These are phyloP conservation scores for Yamadazyma taylorii DNA, from an alignment of 1,139 yeast species.

Conservation along the genomic window DNA sequence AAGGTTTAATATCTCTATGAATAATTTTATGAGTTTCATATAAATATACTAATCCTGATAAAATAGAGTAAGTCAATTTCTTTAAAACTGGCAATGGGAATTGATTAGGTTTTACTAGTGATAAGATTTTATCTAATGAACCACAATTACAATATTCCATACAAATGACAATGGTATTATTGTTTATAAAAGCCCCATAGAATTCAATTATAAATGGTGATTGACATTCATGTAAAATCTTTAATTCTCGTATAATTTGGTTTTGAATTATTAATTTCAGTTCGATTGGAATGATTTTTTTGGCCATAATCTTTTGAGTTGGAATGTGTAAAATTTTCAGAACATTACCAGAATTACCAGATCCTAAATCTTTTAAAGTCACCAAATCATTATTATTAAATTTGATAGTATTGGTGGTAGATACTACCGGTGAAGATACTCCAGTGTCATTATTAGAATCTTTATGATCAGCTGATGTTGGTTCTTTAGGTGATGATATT, in stretches of 20 bases:
- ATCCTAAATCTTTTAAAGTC: constrained; percentile 75
- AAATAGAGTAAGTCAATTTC: constrained; percentile 72
- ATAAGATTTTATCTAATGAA: constrained; percentile 78
- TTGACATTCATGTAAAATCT: constrained; percentile 87
- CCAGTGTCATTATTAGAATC: not conserved
- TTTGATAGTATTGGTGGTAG: constrained; percentile 41
- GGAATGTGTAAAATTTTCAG: constrained; percentile 87
- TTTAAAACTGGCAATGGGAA: constrained; percentile 68
- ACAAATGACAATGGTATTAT: constrained; percentile 72
- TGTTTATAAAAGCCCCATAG: constrained; percentile 80
- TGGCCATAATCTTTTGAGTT: constrained; percentile 85
- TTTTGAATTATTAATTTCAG: constrained; percentile 78
- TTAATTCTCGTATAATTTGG: constrained; percentile 83
- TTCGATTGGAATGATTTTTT: constrained; percentile 84
- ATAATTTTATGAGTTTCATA: constrained; percentile 83
- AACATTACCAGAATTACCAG: constrained; percentile 94
- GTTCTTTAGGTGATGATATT: constrained; percentile 11
- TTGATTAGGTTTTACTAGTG: constrained; percentile 37
- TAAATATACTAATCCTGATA: constrained; percentile 78
- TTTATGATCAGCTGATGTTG: constrained; percentile 10
- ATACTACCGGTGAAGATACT: constrained; percentile 31
- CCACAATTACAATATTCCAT: constrained; percentile 98
- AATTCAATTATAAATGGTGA: constrained; percentile 83
- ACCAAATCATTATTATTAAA: constrained; percentile 70
- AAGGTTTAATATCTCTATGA: constrained; percentile 90